Percentiles rank a stretch among this genome's conserved stretches.
Evolutionary conservation across 1,139 yeast genomes (phyloP).

Genomic region (Lodderomyces theae): DNA sequence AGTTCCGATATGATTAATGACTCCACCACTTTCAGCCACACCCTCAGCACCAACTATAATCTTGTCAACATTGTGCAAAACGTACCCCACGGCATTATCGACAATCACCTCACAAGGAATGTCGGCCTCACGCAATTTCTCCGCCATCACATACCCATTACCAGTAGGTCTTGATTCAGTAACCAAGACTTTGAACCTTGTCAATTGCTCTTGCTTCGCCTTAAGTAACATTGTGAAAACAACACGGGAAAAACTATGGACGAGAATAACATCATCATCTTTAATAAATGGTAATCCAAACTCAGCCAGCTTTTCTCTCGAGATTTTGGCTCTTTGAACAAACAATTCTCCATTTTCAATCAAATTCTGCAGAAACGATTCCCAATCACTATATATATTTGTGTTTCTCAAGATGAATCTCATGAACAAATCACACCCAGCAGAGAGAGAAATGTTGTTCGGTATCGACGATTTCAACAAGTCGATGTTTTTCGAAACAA

Average conservation of each 20-base stretch:
- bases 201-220: constrained; percentile 68
- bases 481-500: constrained; percentile 73
- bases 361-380: constrained; percentile 81
- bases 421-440: constrained; percentile 97
- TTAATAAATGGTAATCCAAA: constrained; percentile 85
- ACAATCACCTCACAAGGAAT: constrained; percentile 91
- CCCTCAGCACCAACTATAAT: constrained; percentile 98
- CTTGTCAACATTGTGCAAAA: constrained; percentile 87
- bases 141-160: constrained; percentile 77
- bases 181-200: constrained; percentile 85
- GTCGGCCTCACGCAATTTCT: constrained; percentile 63
- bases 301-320: constrained; percentile 84
- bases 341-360: constrained; percentile 93
- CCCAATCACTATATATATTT: constrained; percentile 91
- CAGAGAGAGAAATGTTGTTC: constrained; percentile 88
- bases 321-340: constrained; percentile 86
- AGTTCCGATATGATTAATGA: constrained; percentile 92
- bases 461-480: constrained; percentile 75
- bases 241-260: constrained; percentile 91
- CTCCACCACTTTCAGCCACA: constrained; percentile 98
- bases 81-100: constrained; percentile 92
- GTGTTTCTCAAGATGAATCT: constrained; percentile 89
- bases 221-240: constrained; percentile 71
- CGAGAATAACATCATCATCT: constrained; percentile 87
- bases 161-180: constrained; percentile 90